phyloP scores from a whole-genome alignment of 2,329 filamentous ascomycete genomes.

The Elsinoe necatrix region DNA sequence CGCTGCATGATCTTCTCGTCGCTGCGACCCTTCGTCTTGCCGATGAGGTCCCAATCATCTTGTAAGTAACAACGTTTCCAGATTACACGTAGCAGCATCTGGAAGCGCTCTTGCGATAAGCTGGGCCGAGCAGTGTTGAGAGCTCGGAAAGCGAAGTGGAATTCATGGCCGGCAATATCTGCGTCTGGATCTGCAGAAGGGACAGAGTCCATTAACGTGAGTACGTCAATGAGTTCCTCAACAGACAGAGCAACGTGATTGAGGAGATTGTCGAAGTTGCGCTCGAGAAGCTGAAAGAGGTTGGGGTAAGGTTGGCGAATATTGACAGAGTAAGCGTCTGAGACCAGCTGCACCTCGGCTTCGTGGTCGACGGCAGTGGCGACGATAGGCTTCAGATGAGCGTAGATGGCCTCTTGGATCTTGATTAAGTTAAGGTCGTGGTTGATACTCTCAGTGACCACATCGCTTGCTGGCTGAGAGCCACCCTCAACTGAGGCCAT shows the following conservation, averaged over 20 bases:
- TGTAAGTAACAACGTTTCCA: constrained; percentile 81
- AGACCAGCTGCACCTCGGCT: constrained; percentile 65
- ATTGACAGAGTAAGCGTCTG: constrained; percentile 16
- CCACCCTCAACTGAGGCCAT: constrained; percentile 50
- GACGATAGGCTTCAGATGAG: constrained; percentile 60
- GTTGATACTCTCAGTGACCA: constrained; percentile 29
- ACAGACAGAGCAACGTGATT: constrained; percentile 58
- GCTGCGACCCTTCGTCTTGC: constrained; percentile 65
- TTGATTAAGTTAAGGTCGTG: constrained; percentile 59
- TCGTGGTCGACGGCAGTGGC: constrained; percentile 68
- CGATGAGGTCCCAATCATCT: constrained; percentile 76
- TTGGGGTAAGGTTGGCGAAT: constrained; percentile 47
- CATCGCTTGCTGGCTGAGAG: constrained; percentile 1
- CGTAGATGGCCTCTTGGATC: constrained; percentile 71
- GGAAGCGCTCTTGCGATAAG: constrained; percentile 46
- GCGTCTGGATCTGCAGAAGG: constrained; percentile 35
- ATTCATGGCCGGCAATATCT: constrained; percentile 54
- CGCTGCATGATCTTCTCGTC: constrained; percentile 58
- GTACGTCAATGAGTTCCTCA: constrained; percentile 58
- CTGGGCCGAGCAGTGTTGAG: constrained; percentile 46
- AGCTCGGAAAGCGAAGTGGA: constrained; percentile 61
- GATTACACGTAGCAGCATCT: constrained; percentile 53
- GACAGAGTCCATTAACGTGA: constrained; percentile 66
- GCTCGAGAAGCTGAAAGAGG: constrained; percentile 62
- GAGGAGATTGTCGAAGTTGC: constrained; percentile 61